Percentiles rank a stretch among this genome's conserved stretches.
phyloP scores from a whole-genome alignment of 2,329 filamentous ascomycete species.

The Fusarium verrucosum region DNA sequence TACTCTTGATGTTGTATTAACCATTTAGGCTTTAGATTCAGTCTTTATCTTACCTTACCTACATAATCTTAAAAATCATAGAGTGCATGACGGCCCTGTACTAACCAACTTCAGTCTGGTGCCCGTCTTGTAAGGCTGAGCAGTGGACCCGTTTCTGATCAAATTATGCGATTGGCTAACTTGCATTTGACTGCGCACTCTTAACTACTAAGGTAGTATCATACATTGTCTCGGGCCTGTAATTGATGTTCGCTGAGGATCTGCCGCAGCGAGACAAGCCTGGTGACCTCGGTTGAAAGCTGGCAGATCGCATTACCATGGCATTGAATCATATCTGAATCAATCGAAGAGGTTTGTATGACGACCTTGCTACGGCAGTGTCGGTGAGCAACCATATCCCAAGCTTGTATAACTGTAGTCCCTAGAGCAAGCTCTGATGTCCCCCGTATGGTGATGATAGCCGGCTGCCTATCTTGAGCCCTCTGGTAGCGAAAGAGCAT shows the following conservation, averaged over 20 bases:
- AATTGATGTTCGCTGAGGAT: slow-evolving; percentile 28
- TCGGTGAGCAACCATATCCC: slow-evolving; percentile 37
- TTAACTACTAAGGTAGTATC: too few species aligned
- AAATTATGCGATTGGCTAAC: too few species aligned
- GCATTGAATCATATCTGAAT: slow-evolving; percentile 15
- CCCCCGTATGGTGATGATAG: slow-evolving; percentile 39
- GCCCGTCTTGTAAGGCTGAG: too few species aligned
- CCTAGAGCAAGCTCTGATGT: slow-evolving; percentile 35
- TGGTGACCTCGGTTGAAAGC: slow-evolving; percentile 30
- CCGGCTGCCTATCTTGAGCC: slow-evolving; percentile 24
- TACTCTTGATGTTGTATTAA: too few species aligned
- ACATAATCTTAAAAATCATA: too few species aligned
- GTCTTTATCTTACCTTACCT: too few species aligned
- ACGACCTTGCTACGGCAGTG: slow-evolving; percentile 29
- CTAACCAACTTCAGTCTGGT: too few species aligned
- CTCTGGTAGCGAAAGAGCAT: slow-evolving; percentile 41
- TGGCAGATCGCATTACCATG: slow-evolving; percentile 42
- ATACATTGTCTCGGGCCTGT: too few species aligned
- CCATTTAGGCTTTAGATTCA: too few species aligned
- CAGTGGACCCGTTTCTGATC: too few species aligned
- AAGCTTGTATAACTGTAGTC: slow-evolving; percentile 33
- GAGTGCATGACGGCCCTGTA: too few species aligned
- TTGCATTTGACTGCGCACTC: too few species aligned
- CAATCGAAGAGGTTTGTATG: slow-evolving; percentile 28
- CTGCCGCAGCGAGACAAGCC: slow-evolving; percentile 38